Conservation (phyloP, 2,329 filamentous ascomycete genomes). For the Fusarium liriodendri region DNA sequence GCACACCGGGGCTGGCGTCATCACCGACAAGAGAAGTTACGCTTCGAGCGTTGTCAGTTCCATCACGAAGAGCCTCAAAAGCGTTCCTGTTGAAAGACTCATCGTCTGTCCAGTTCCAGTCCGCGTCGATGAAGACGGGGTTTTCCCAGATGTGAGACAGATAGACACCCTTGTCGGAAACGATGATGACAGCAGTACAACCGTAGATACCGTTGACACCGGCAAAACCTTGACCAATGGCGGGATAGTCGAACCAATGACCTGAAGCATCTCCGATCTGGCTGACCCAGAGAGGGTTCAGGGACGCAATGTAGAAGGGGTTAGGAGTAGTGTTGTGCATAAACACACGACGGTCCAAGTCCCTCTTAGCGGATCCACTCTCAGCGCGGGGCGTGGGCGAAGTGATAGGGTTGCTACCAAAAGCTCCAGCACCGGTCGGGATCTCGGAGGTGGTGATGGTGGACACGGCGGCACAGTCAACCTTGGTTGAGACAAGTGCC, state of each 20-base stretch:
- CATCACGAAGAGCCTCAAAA: constrained; percentile 21
- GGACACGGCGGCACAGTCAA: constrained; percentile 12
- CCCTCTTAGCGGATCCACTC: neutral
- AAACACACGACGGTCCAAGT: constrained; percentile 5
- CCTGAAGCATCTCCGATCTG: constrained; percentile 24
- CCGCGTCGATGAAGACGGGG: constrained; percentile 22
- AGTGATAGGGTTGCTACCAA: constrained; percentile 6
- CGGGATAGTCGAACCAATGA: constrained; percentile 13
- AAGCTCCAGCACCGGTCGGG: constrained; percentile 11
- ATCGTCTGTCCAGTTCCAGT: constrained; percentile 1
- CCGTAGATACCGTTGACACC: constrained; percentile 40
- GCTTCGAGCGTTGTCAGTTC: neutral
- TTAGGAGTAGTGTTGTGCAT: constrained; percentile 19
- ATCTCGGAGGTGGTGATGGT: constrained; percentile 20
- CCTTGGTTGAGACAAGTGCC: neutral
- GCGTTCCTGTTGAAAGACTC: constrained; percentile 4
- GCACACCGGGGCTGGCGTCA: constrained; percentile 10
- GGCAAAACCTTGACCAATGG: constrained; percentile 1
- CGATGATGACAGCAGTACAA: constrained; percentile 35
- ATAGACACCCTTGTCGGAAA: constrained; percentile 28
- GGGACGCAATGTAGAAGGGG: constrained; percentile 11
- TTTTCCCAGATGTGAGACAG: constrained; percentile 40
- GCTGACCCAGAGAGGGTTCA: constrained; percentile 22
- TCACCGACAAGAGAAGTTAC: constrained; percentile 9
- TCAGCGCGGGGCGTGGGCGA: constrained; percentile 6